Percentiles rank a stretch among this genome's conserved stretches.
These are phyloP conservation scores for Protomyces gravidus DNA, from an alignment of 1,139 yeast genomes.

Conservation along the genomic window DNA sequence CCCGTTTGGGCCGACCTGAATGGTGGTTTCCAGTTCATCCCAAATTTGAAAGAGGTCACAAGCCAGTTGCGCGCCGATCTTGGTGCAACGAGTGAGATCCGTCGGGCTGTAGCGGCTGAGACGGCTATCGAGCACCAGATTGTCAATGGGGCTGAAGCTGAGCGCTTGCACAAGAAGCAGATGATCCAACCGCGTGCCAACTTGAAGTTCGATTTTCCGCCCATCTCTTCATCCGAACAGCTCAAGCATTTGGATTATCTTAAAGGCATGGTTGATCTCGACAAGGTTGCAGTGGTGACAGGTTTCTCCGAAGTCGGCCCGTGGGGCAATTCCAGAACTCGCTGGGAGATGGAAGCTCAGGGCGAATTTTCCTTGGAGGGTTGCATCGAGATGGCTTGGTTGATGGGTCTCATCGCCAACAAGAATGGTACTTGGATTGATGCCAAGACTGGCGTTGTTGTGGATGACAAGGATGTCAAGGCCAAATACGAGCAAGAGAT, in stretches of 20 bases:
- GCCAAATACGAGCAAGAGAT: conserved; percentile 82
- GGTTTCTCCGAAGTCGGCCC: conserved; percentile 99
- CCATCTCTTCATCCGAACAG: conserved; percentile 68
- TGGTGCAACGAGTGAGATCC: conserved; percentile 78
- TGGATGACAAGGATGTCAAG: conserved; percentile 91
- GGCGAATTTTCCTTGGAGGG: conserved; percentile 98
- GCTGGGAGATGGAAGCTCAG: conserved; percentile 98
- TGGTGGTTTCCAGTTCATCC: conserved; percentile 94
- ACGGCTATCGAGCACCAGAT: conserved; percentile 89
- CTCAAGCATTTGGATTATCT: conserved; percentile 63
- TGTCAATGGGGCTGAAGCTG: conserved; percentile 84
- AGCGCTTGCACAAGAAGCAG: conserved; percentile 73
- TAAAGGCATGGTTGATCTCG: conserved; percentile 89
- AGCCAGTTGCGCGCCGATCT: conserved; percentile 75
- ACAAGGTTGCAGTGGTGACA: conserved; percentile 85
- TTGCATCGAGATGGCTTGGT: conserved; percentile 99
- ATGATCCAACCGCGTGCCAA: conserved; percentile 86
- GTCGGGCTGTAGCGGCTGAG: conserved; percentile 94
- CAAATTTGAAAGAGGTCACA: conserved; percentile 85
- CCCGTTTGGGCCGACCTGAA: conserved; percentile 97
- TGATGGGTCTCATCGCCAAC: conserved; percentile 94
- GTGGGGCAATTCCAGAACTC: conserved; percentile 98
- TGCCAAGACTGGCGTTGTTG: conserved; percentile 85
- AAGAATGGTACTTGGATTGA: conserved; percentile 96
- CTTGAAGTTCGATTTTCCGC: conserved; percentile 90